Evolutionary conservation across 1,284 basidiomycete genomes (phyloP).

Genomic region (Ustilago xerochloae): DNA sequence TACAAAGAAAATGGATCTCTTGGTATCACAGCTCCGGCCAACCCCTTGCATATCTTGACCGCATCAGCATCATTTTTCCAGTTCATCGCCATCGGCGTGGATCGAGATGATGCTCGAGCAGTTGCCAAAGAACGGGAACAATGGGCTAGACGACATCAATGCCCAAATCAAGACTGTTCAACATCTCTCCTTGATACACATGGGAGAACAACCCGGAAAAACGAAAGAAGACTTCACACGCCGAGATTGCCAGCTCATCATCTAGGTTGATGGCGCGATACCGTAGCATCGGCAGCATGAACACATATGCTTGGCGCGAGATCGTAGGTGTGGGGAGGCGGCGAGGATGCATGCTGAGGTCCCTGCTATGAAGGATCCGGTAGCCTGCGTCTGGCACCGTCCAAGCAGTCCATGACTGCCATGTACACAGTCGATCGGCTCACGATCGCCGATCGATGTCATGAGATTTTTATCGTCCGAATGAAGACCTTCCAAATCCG

Average conservation of each 20-base stretch:
- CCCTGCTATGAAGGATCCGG: no score
- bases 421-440: constrained; percentile 8
- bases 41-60: neutral
- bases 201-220: no score
- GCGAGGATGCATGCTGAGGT: neutral
- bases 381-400: no score
- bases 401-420: no score
- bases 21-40: neutral
- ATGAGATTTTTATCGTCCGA: constrained; percentile 22
- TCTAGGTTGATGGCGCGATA: neutral
- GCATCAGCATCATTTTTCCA: neutral
- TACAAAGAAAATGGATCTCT: neutral
- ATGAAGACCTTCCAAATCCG: neutral
- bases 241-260: neutral
- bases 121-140: neutral
- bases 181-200: neutral
- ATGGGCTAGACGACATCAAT: neutral
- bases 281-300: neutral
- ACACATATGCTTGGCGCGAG: neutral
- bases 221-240: neutral
- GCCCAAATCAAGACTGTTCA: neutral
- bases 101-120: neutral
- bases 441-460: no score
- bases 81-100: neutral
- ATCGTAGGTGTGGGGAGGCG: neutral